phyloP scores from a whole-genome alignment of 495 filamentous ascomycete species.

The Viridothelium virens region DNA sequence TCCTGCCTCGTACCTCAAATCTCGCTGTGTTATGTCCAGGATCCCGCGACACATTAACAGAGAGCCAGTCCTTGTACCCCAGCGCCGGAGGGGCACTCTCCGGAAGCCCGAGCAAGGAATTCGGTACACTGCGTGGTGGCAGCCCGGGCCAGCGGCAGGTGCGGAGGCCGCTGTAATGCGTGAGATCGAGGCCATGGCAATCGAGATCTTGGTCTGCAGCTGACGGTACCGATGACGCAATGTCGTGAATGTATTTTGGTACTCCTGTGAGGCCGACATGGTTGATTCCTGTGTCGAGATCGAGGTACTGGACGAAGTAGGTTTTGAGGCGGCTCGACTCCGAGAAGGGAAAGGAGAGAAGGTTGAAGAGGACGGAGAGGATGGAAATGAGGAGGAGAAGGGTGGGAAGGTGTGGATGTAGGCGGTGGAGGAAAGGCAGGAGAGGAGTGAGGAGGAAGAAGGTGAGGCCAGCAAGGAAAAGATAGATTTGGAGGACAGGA shows the following conservation, averaged over 20 bases:
- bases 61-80: constrained; percentile 46
- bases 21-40: constrained; percentile 37
- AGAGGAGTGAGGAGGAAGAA: constrained; percentile 70
- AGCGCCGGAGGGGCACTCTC: constrained; percentile 29
- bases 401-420: constrained; percentile 71
- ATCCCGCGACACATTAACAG: constrained; percentile 35
- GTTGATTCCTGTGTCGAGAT: constrained; percentile 65
- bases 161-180: constrained; percentile 40
- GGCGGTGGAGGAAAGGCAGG: constrained; percentile 77
- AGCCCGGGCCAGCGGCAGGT: constrained; percentile 67
- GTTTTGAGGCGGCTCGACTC: constrained; percentile 69
- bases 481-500: constrained; percentile 48
- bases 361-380: constrained; percentile 78
- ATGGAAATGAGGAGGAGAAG: constrained; percentile 66
- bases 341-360: constrained; percentile 83
- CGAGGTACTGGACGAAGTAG: constrained; percentile 75
- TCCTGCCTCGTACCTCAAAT: constrained; percentile 53
- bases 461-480: constrained; percentile 57
- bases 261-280: constrained; percentile 62
- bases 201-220: constrained; percentile 52
- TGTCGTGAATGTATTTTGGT: constrained; percentile 59
- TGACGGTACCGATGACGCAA: constrained; percentile 62
- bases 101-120: constrained; percentile 18
- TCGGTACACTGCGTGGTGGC: constrained; percentile 49
- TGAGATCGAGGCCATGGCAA: constrained; percentile 39